phyloP scores from a whole-genome alignment of 768 basidiomycete species.

The Omphalotus guepiniiformis region DNA sequence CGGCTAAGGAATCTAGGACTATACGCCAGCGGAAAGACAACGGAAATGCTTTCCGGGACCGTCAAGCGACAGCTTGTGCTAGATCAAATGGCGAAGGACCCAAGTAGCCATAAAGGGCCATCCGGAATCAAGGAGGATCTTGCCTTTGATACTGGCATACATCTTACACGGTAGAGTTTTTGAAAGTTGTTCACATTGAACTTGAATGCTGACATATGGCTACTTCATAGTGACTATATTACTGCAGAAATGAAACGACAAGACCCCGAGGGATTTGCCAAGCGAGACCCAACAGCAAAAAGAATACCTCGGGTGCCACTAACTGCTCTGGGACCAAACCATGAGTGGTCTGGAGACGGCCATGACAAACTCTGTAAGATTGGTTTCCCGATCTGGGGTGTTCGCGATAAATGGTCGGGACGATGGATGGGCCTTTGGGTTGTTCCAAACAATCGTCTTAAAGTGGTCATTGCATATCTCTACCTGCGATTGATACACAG shows the following conservation, averaged over 20 bases:
- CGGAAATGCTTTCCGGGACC: constrained; percentile 20
- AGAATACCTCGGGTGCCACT: constrained; percentile 15
- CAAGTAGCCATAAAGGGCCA: constrained; percentile 23
- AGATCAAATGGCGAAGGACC: constrained; percentile 31
- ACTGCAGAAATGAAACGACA: constrained; percentile 17
- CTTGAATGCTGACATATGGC: background rate
- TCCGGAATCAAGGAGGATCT: constrained; percentile 25
- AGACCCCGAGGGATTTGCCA: constrained; percentile 20
- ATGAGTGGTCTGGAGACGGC: constrained; percentile 30
- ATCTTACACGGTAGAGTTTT: constrained; percentile 26
- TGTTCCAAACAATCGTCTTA: constrained; percentile 26
- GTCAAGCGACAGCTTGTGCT: constrained; percentile 29
- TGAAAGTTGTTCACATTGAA: background rate
- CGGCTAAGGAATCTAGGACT: no score
- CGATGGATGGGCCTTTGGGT: constrained; percentile 28
- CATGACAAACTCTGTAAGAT: constrained; percentile 29
- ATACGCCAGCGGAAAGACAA: constrained; percentile 27
- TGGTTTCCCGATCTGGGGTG: constrained; percentile 27
- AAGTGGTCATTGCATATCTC: constrained; percentile 21
- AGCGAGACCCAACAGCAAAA: constrained; percentile 22
- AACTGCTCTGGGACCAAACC: constrained; percentile 21
- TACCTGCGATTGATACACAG: constrained; percentile 21
- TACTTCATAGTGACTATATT: constrained; percentile 12
- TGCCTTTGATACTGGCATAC: constrained; percentile 24
- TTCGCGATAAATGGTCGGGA: constrained; percentile 21